These are phyloP conservation scores for Thinopyrum elongatum DNA, from an alignment of 176 grass and related monocot species.

Conservation along the genomic window DNA sequence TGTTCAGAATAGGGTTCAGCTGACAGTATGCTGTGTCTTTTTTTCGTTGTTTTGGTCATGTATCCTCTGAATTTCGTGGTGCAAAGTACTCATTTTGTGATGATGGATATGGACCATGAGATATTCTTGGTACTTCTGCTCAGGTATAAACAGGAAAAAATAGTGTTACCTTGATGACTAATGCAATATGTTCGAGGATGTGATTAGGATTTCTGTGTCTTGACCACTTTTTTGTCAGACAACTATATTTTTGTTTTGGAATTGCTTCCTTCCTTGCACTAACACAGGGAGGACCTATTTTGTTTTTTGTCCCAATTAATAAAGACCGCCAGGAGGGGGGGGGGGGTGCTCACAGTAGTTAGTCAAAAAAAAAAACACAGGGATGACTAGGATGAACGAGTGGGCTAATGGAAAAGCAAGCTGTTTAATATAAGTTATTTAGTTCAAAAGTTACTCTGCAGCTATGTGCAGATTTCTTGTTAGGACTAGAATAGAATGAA, in stretches of 20 bases:
- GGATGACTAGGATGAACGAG: too few relatives aligned
- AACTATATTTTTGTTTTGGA: neutral
- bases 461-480: too few relatives aligned
- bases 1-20: neutral
- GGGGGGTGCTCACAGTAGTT: too few relatives aligned
- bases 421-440: too few relatives aligned
- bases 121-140: neutral
- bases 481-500: too few relatives aligned
- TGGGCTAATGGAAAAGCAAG: too few relatives aligned
- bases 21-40: neutral
- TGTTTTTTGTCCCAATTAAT: too few relatives aligned
- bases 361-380: too few relatives aligned
- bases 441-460: too few relatives aligned
- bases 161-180: neutral
- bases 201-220: neutral
- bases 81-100: neutral
- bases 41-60: neutral
- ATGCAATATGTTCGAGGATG: neutral
- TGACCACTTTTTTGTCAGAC: neutral
- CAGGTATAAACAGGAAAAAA: neutral
- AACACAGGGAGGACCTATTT: too few relatives aligned
- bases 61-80: neutral
- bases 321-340: too few relatives aligned
- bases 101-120: neutral
- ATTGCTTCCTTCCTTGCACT: neutral